Conservation (phyloP, 768 basidiomycete species). For the Galerina sulciceps region DNA sequence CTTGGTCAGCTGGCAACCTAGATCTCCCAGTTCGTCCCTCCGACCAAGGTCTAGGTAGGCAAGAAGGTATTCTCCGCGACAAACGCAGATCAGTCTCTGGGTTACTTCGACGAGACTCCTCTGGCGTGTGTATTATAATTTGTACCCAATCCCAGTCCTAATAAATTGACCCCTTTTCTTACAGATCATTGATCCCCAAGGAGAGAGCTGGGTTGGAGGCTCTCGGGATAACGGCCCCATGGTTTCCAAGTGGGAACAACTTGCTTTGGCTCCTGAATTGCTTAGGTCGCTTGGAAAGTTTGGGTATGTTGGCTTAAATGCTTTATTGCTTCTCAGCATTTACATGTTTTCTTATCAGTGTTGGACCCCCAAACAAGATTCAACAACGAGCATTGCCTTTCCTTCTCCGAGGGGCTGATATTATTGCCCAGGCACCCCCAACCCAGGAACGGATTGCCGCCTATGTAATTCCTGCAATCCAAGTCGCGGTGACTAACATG, state of each 20-base stretch:
- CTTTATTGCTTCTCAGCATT: conserved; percentile 7
- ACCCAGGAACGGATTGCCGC: conserved; percentile 98
- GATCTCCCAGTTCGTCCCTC: conserved; percentile 70
- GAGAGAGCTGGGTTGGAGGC: conserved; percentile 55
- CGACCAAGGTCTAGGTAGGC: conserved; percentile 46
- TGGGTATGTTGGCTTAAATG: conserved; percentile 62
- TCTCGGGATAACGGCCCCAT: conserved; percentile 78
- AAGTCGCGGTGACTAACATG: conserved; percentile 74
- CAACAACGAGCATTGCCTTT: conserved; percentile 97
- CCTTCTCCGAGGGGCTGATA: conserved; percentile 90
- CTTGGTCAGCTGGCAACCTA: conserved; percentile 84
- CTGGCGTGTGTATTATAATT: conserved; percentile 59
- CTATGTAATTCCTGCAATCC: conserved; percentile 92
- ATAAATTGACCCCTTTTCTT: conserved; percentile 7
- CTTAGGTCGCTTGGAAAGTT: conserved; percentile 90
- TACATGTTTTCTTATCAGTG: conserved; percentile 45
- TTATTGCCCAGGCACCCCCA: conserved; percentile 98
- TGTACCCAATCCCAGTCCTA: background rate
- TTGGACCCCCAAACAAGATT: conserved; percentile 98
- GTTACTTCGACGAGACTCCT: conserved; percentile 74
- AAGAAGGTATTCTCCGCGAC: conserved; percentile 52
- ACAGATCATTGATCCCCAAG: conserved; percentile 60
- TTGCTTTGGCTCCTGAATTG: conserved; percentile 84
- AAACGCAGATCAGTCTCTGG: conserved; percentile 79
- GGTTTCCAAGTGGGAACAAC: conserved; percentile 95